Base-by-base conservation (phyloP, 1,139 yeast genomes). In the Sugiyamaella xylanicola region DNA sequence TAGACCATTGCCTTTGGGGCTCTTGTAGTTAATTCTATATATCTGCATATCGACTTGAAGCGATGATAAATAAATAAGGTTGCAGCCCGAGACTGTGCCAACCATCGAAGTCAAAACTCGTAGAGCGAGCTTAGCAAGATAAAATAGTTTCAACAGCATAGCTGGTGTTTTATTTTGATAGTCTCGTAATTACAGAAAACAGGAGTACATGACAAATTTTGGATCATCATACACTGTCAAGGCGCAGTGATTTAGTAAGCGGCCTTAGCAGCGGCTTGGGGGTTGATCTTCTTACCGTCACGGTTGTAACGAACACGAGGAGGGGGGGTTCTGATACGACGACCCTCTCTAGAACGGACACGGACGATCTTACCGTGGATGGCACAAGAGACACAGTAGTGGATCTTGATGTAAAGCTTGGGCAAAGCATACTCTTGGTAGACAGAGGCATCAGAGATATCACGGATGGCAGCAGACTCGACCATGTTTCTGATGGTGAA, bases 401-500 rank as follows among this genome's bases (percentile, higher is more conserved):
- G 97, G 79, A 93, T 86, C 86, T 93, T 93, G 90, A 93, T 89
- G 95, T 92, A 93, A 77, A 95, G 87, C 87, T 93, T 93, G 82
- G 99, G 99, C 74, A 93, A 84, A 74, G 97, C 98, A 84, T 93
- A 93, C 85, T 95, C 99, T 75, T 90, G 84, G 87, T 95, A 93
- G 74, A 93, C 99, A 61, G 98, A 92, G 73, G 98, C 99, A 82
- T 93, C 99, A 72, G 97, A 89, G 81, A 93, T 86, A 81, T 93
- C 99, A 86, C 99, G 91, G 77, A 93, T 96, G 76, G 99, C 98
- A 78, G 99, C 99, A 72, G 97, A 95, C 85, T 93, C 99, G 75
- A 93, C 99, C 93, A 93, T 93, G 96, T 95, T 95, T 86, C 98
- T 90, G 87, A 93, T 87, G 80, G 97, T 91, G 85, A 93, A 95